A percentile compares a stretch with the other conserved stretches of the same genome.
These are phyloP conservation scores for Chrysoporthe cubensis DNA, from an alignment of 2,329 filamentous ascomycete genomes.

Conservation along the genomic window DNA sequence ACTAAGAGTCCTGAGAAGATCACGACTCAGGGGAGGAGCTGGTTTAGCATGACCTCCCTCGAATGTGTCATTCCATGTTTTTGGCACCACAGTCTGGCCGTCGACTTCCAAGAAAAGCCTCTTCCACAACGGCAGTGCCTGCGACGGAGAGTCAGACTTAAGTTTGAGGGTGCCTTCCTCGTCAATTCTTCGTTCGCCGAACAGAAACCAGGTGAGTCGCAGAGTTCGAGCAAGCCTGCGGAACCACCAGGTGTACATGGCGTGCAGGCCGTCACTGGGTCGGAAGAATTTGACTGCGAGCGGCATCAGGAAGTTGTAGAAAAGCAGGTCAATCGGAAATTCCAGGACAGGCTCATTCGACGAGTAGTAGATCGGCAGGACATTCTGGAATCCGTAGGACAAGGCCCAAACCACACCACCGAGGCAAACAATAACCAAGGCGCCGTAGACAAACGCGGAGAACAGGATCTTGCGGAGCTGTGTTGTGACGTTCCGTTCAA, in stretches of 20 bases:
- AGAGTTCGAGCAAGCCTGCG: conserved; percentile 78
- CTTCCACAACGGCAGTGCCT: conserved; percentile 44
- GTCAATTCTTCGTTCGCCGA: conserved; percentile 78
- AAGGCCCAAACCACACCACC: conserved; percentile 97
- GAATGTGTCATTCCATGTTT: conserved; percentile 63
- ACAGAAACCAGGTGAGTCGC: conserved; percentile 89
- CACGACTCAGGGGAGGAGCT: conserved; percentile 39
- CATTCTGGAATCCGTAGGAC: conserved; percentile 64
- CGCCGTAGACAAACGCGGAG: conserved; percentile 93
- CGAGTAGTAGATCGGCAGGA: conserved; percentile 92
- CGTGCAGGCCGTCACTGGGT: conserved; percentile 80
- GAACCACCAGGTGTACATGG: conserved; percentile 97
- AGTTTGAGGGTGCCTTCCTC: conserved; percentile 75
- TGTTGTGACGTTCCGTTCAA: conserved; percentile 89
- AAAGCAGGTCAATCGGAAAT: conserved; percentile 90
- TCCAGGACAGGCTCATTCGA: conserved; percentile 91
- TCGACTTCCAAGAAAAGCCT: conserved; percentile 53
- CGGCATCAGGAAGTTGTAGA: conserved; percentile 97
- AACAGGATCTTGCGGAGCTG: conserved; percentile 96
- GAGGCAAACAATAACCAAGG: conserved; percentile 87
- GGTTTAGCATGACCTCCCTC: conserved; percentile 52
- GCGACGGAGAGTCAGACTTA: conserved; percentile 37
- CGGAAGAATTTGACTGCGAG: conserved; percentile 82
- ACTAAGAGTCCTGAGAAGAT: conserved; percentile 43
- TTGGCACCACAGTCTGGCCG: conserved; percentile 48